Base-by-base conservation (phyloP, 345 rosid genomes). In the Clarkia xantiana region DNA sequence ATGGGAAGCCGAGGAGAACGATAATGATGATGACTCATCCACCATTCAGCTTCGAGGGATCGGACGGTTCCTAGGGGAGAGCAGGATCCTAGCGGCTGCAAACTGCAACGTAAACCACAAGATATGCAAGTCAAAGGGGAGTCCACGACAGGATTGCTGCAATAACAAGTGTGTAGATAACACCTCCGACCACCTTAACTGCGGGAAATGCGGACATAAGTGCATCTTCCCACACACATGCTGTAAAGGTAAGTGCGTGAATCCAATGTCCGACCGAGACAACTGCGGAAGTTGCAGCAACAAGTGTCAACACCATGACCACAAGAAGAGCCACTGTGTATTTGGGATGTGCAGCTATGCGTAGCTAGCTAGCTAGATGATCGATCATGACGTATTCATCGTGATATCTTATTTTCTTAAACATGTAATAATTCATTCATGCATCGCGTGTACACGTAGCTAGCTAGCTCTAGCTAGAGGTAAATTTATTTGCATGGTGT, bases 151-250 rank as follows among this genome's bases (percentile, higher is more conserved):
- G 7, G 10, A 56, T 11, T 73, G 74, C 44, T 70, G 75, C 59
- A 56, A 49, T 45, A 64, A 66, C 53, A 72, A 58, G 61, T 58
- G 78, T 36, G 76, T 72, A 0, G 44, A 70, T 23, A 15, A 49
- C 23, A 40, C n/a, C 1, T 52, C 9, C 5, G 71, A 72, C 23
- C 48, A 62, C 6, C 36, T 40, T 3, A 72, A 76, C 16, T 70
- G 78, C 12, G 76, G 76, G 1, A 55, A 38, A 18, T 70, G 76
- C 6, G 72, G 78, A 9, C 54, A 58, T 42, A 73, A 63, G 61
- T 76, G 76, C 57, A 72, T 52, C 46, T 70, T 62, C 62, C 53
- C 39, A 16, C 61, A 67, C 49, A 55, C 47, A 1, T 76, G 76
- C 34, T 72, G 71, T 58, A 18, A 55, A 39, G 77, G 76, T 10